Conservation (phyloP, 2,329 filamentous ascomycete species). For the Zymoseptoria passerinii region DNA sequence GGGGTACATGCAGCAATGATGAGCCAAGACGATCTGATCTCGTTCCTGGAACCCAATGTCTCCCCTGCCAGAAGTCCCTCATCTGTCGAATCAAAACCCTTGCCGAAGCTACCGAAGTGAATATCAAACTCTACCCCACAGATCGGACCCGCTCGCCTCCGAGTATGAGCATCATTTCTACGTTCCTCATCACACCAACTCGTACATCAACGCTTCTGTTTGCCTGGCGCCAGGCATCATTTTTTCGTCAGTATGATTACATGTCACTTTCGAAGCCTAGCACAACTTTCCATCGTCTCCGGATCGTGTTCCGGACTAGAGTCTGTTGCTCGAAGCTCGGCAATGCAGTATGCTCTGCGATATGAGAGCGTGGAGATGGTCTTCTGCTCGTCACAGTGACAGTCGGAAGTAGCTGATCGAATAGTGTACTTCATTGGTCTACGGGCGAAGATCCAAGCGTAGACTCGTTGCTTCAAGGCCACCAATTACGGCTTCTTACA, state of each 20-base stretch:
- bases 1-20: neutral
- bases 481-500: neutral
- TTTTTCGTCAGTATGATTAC: neutral
- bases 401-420: slow-evolving; percentile 32
- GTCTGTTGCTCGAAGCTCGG: neutral
- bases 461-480: neutral
- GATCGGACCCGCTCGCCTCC: neutral
- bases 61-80: neutral
- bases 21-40: neutral
- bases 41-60: neutral
- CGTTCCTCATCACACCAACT: neutral
- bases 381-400: neutral
- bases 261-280: neutral
- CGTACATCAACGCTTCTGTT: neutral
- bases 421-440: slow-evolving; percentile 20
- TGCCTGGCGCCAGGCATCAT: neutral
- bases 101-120: neutral
- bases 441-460: no score
- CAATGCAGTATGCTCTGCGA: slow-evolving; percentile 28
- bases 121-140: neutral
- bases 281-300: neutral
- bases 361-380: no score
- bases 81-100: neutral
- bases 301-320: neutral
- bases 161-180: neutral